Percentiles rank a stretch among this genome's conserved stretches.
These are phyloP conservation scores for Takakia lepidozioides DNA, from an alignment of 225 moss, liverwort and hornwort genomes.

Conservation along the genomic window DNA sequence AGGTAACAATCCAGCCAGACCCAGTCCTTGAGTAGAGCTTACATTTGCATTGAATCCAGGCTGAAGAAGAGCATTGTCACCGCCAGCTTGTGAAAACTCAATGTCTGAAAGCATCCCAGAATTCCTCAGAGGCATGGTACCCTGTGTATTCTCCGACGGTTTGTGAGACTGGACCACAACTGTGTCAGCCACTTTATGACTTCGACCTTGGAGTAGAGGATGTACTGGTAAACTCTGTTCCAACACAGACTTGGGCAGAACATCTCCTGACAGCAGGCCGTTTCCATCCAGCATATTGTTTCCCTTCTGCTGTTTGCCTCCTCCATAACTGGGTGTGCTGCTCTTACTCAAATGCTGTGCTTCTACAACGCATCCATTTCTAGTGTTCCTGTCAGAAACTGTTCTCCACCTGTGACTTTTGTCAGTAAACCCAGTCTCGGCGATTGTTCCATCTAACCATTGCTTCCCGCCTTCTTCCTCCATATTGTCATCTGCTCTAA, in stretches of 20 bases:
- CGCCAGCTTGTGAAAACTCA: slow-evolving; percentile 14
- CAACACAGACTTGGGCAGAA: slow-evolving; percentile 26
- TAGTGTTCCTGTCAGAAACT: slow-evolving; percentile 13
- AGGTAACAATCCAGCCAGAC: no score
- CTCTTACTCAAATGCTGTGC: no score
- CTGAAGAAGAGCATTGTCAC: slow-evolving; percentile 17
- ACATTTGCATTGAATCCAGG: slow-evolving; percentile 22
- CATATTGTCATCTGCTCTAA: slow-evolving; percentile 10
- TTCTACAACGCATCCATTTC: no score
- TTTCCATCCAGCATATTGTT: slow-evolving; percentile 11
- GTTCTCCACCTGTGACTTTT: slow-evolving; percentile 70
- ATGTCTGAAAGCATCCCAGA: slow-evolving; percentile 16
- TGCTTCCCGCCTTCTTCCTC: slow-evolving; percentile 28
- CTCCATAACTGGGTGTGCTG: no score
- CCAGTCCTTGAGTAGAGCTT: slow-evolving; percentile 1
- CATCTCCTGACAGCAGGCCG: slow-evolving; percentile 37
- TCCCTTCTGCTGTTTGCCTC: no score
- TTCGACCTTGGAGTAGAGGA: no score
- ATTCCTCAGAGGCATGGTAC: no score
- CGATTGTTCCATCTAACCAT: slow-evolving; percentile 21
- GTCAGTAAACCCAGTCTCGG: slow-evolving; percentile 9
- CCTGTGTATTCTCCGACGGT: no score
- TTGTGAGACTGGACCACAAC: no score
- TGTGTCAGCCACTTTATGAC: no score
- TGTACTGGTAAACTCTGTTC: slow-evolving; percentile 15